Conservation (phyloP, 176 grass and related monocot species). For the Secale cereale region DNA sequence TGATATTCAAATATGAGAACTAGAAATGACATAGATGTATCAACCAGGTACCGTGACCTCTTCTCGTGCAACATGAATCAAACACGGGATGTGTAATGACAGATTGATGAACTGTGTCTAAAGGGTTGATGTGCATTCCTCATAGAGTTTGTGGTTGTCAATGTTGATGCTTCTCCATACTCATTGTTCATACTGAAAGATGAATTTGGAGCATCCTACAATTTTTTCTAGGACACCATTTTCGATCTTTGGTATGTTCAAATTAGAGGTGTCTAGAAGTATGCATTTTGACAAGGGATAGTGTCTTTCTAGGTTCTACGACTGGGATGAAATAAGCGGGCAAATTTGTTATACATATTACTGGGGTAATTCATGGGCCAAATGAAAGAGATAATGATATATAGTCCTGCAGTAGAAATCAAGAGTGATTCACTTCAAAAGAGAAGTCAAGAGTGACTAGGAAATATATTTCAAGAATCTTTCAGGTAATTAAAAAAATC, state of each 20-base stretch:
- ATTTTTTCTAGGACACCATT: background rate
- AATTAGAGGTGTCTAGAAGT: background rate
- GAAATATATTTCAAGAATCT: background rate
- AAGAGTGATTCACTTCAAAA: background rate
- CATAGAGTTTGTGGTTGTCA: slow-evolving; percentile 19
- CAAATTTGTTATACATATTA: background rate
- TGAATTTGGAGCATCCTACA: background rate
- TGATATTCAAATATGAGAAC: too few relatives aligned
- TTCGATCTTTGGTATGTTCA: background rate
- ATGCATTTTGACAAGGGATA: background rate
- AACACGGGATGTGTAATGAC: background rate
- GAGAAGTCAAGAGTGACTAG: background rate
- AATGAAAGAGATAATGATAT: background rate
- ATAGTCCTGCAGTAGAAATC: too few relatives aligned
- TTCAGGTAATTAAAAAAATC: too few relatives aligned
- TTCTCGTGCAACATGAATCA: background rate
- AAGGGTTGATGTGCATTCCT: background rate
- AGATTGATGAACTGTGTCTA: background rate
- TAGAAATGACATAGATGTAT: slow-evolving; percentile 22
- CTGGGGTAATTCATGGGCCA: background rate
- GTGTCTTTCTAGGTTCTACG: too few relatives aligned
- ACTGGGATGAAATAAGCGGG: too few relatives aligned
- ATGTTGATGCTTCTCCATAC: slow-evolving; percentile 1
- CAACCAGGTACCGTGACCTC: slow-evolving; percentile 12
- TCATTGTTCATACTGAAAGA: background rate